A percentile compares a stretch with the other conserved stretches of the same genome.
These are phyloP conservation scores for Inga laurina DNA, from an alignment of 306 rosid genomes.

Conservation along the genomic window DNA sequence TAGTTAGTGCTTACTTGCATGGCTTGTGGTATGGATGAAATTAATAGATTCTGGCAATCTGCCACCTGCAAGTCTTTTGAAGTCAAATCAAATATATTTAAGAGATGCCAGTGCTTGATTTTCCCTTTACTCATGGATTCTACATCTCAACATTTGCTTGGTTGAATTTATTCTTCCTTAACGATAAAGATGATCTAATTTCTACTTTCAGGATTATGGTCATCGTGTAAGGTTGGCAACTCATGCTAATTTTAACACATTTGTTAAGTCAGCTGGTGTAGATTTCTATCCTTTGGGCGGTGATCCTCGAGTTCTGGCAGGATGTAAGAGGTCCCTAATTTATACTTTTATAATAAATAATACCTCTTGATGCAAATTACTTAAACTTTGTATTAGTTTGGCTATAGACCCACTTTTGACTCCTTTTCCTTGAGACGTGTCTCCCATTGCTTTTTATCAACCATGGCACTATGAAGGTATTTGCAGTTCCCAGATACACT, in stretches of 20 bases:
- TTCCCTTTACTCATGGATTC: background rate
- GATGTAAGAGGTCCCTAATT: constrained; percentile 67
- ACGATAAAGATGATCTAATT: constrained; percentile 22
- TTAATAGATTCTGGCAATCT: too few relatives aligned
- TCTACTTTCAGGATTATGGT: constrained; percentile 72
- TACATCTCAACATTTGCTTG: constrained; percentile 10
- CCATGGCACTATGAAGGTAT: background rate
- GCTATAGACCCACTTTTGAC: background rate
- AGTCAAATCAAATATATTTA: too few relatives aligned
- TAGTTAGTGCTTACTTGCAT: background rate
- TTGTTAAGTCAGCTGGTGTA: constrained; percentile 78
- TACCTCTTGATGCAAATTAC: background rate
- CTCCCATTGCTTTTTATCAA: constrained; percentile 16
- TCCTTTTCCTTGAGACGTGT: background rate
- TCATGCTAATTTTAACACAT: constrained; percentile 69
- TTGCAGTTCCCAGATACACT: constrained; percentile 1
- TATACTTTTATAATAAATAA: constrained; percentile 13
- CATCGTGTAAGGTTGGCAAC: constrained; percentile 88
- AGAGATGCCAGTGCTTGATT: constrained; percentile 27
- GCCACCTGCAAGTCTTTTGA: too few relatives aligned
- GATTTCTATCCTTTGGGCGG: constrained; percentile 88
- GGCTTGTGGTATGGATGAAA: background rate
- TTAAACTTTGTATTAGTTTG: constrained; percentile 6
- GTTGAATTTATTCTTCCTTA: background rate
- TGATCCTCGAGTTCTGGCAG: constrained; percentile 86